Percentiles rank a stretch among this genome's conserved stretches.
These are phyloP conservation scores for Neoboletus magnificus DNA, from an alignment of 768 basidiomycete genomes.

Conservation along the genomic window DNA sequence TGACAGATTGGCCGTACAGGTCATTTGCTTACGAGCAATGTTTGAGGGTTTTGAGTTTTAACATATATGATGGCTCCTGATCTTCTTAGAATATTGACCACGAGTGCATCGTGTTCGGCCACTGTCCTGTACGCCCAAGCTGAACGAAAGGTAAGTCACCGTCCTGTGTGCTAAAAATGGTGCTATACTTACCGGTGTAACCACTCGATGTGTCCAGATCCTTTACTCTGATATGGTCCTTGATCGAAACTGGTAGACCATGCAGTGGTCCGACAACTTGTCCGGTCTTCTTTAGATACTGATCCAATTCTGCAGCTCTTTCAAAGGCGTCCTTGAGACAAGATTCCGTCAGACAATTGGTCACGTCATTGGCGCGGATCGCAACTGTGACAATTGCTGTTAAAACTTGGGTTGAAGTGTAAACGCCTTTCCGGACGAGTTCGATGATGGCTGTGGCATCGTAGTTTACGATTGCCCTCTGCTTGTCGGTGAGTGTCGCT, in stretches of 20 bases:
- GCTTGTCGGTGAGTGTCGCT: constrained; percentile 20
- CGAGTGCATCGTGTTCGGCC: constrained; percentile 41
- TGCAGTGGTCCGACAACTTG: constrained; percentile 45
- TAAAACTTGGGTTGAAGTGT: constrained; percentile 26
- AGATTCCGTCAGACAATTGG: constrained; percentile 57
- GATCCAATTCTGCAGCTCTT: constrained; percentile 50
- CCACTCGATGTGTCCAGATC: constrained; percentile 40
- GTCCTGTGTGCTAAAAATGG: not conserved
- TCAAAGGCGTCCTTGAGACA: constrained; percentile 50
- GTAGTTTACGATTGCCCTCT: constrained; percentile 28
- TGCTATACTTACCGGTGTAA: constrained; percentile 20
- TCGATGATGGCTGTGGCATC: constrained; percentile 30
- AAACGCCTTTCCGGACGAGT: constrained; percentile 17
- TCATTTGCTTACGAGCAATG: constrained; percentile 39
- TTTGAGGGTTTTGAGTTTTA: constrained; percentile 49
- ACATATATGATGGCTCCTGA: constrained; percentile 46
- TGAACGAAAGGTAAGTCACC: constrained; percentile 19
- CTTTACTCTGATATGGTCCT: constrained; percentile 47
- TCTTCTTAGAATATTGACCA: constrained; percentile 42
- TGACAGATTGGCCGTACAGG: not conserved
- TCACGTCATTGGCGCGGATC: constrained; percentile 31
- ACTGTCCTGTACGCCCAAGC: constrained; percentile 39
- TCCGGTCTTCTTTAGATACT: constrained; percentile 43
- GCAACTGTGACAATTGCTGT: constrained; percentile 28
- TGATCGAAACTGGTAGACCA: constrained; percentile 44